Conservation (phyloP, 805 yeast genomes). For the Isabelozyma pseudorhagii region DNA sequence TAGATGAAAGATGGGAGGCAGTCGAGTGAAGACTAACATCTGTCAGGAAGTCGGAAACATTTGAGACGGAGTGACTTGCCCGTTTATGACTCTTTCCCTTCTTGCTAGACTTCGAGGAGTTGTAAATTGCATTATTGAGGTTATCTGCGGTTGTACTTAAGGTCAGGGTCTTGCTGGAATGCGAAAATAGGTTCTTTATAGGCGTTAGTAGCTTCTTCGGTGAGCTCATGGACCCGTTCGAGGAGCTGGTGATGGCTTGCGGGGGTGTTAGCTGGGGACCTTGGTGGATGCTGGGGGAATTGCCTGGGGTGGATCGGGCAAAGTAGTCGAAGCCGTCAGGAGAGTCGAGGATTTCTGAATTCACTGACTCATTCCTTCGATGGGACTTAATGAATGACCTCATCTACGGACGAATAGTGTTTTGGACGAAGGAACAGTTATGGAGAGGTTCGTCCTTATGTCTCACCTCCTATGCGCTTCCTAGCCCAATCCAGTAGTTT, state of each 20-base stretch:
- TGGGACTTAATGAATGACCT: slow-evolving; percentile 28
- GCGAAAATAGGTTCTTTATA: slow-evolving; percentile 28
- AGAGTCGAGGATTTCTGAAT: slow-evolving; percentile 4
- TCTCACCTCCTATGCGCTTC: neutral
- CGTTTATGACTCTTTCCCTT: neutral
- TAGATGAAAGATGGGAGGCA: neutral
- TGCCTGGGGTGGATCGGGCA: slow-evolving; percentile 12
- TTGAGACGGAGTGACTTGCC: neutral
- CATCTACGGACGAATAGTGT: slow-evolving; percentile 8
- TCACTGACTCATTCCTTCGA: slow-evolving; percentile 15
- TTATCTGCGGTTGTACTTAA: neutral
- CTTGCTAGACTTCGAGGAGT: neutral
- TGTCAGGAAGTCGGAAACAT: neutral
- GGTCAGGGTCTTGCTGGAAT: slow-evolving; percentile 7
- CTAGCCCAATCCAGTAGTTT: neutral
- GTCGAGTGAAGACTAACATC: neutral
- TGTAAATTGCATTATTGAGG: neutral
- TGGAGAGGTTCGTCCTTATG: neutral
- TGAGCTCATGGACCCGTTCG: slow-evolving; percentile 13
- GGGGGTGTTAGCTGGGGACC: slow-evolving; percentile 17
- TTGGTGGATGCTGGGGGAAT: slow-evolving; percentile 19
- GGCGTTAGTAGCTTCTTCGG: slow-evolving; percentile 39
- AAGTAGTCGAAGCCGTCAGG: slow-evolving; percentile 1
- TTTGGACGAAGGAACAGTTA: too few species aligned
- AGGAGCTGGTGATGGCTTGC: slow-evolving; percentile 2